Evolutionary conservation across 2,329 filamentous ascomycete species (phyloP).

Genomic region (Triangularia setosa): DNA sequence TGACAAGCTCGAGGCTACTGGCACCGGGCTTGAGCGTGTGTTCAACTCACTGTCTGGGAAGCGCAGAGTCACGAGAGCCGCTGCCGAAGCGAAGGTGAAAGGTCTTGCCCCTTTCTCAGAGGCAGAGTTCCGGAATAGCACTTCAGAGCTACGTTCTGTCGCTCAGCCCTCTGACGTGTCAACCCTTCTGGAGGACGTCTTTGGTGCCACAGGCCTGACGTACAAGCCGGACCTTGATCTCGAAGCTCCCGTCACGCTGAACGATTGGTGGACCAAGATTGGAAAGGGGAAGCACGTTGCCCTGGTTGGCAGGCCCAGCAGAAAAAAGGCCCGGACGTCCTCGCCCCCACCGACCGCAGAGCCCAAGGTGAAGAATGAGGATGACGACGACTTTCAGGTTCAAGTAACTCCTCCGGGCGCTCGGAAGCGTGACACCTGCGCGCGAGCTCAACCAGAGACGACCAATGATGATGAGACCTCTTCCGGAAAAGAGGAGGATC

Average conservation of each 20-base stretch:
- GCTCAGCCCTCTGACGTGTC: slow-evolving; percentile 31
- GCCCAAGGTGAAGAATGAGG: slow-evolving; percentile 28
- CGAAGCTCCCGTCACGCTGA: slow-evolving; percentile 34
- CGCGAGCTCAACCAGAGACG: slow-evolving; percentile 1
- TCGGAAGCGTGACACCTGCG: slow-evolving; percentile 21
- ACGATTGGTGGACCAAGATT: slow-evolving; percentile 50
- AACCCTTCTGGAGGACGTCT: slow-evolving; percentile 40
- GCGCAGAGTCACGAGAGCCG: slow-evolving; percentile 41
- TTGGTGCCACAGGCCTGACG: slow-evolving; percentile 35
- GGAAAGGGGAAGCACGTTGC: slow-evolving; percentile 28
- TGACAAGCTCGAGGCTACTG: slow-evolving; percentile 52
- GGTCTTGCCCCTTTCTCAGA: slow-evolving; percentile 49
- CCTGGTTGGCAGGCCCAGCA: slow-evolving; percentile 22
- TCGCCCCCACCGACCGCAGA: slow-evolving; percentile 20
- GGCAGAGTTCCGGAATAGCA: slow-evolving; percentile 35
- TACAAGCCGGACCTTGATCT: slow-evolving; percentile 30
- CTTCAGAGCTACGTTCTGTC: slow-evolving; percentile 15
- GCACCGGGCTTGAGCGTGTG: slow-evolving; percentile 49
- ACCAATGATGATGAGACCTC: slow-evolving; percentile 31
- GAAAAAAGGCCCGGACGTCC: slow-evolving; percentile 13
- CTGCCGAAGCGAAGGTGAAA: slow-evolving; percentile 46
- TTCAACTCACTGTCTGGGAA: slow-evolving; percentile 50
- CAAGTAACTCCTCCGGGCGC: slow-evolving; percentile 43
- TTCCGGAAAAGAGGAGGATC: slow-evolving; percentile 31
- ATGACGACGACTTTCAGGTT: slow-evolving; percentile 51